These are phyloP conservation scores for Exophiala viscosa DNA, from an alignment of 2,329 filamentous ascomycete species.

Conservation along the genomic window DNA sequence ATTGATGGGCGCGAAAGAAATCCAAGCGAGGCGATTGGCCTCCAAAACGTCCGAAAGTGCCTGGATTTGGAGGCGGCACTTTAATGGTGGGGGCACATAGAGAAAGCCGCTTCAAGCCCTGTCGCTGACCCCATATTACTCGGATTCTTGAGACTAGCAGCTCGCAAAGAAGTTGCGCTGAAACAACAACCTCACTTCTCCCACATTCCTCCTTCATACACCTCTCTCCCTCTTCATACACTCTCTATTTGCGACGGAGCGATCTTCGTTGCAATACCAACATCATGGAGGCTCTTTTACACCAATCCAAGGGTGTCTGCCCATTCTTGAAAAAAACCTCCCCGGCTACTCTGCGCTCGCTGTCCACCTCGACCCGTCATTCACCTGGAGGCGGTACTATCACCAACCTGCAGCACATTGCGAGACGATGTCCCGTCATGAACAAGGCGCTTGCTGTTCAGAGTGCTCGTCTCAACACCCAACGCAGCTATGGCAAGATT, in stretches of 20 bases:
- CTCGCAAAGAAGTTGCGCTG: no score
- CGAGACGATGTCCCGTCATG: slow-evolving; percentile 96
- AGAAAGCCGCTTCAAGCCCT: no score
- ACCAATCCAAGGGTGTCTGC: slow-evolving; percentile 94
- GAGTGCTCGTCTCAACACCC: slow-evolving; percentile 40
- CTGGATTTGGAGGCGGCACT: no score
- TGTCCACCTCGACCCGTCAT: slow-evolving; percentile 66
- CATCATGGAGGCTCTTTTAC: slow-evolving; percentile 85
- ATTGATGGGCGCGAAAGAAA: no score
- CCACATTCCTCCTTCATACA: neutral
- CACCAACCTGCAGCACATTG: slow-evolving; percentile 92
- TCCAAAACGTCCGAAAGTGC: no score
- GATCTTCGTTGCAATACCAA: neutral
- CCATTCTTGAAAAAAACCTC: slow-evolving; percentile 95
- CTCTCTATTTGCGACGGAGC: neutral
- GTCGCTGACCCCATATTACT: no score
- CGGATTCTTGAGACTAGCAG: no score
- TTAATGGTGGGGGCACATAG: no score
- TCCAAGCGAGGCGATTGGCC: no score
- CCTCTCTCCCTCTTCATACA: neutral
- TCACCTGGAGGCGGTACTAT: slow-evolving; percentile 83
- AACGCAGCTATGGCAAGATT: slow-evolving; percentile 29
- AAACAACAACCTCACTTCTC: neutral
- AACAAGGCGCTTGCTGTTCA: slow-evolving; percentile 93
- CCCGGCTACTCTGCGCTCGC: slow-evolving; percentile 81